A percentile compares a stretch with the other conserved stretches of the same genome.
These are phyloP conservation scores for Leishmania mexicana DNA, from an alignment of 208 protist genomes.

Conservation along the genomic window DNA sequence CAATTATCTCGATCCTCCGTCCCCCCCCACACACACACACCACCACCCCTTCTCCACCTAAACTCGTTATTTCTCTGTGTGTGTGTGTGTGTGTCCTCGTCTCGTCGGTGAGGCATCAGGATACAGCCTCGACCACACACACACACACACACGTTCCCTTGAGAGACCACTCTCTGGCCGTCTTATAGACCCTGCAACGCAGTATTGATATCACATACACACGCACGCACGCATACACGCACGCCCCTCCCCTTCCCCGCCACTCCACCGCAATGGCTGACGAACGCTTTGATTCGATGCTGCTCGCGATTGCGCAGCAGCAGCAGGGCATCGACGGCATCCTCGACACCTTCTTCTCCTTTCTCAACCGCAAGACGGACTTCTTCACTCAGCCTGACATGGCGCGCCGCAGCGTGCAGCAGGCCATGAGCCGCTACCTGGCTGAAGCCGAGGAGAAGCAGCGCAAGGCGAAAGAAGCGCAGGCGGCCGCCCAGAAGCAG, in stretches of 20 bases:
- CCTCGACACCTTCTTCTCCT: conserved; percentile 93
- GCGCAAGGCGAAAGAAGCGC: conserved; percentile 31
- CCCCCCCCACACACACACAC: too few relatives aligned
- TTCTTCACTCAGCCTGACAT: conserved; percentile 90
- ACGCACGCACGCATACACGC: not conserved
- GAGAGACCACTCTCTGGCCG: not conserved
- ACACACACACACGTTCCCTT: not conserved
- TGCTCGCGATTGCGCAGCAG: conserved; percentile 93
- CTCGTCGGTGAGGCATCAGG: not conserved
- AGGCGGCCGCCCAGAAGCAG: conserved; percentile 10
- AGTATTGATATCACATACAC: not conserved
- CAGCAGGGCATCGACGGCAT: conserved; percentile 90
- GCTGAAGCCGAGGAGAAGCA: conserved; percentile 55
- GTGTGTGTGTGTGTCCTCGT: not conserved
- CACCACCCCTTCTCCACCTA: not conserved
- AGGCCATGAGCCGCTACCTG: conserved; percentile 64
- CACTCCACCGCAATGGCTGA: conserved; percentile 34
- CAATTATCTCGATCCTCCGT: not conserved
- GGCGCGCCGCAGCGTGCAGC: conserved; percentile 54
- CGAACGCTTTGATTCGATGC: conserved; percentile 86
- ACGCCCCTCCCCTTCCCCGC: not conserved
- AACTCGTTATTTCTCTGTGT: not conserved
- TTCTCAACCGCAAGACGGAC: conserved; percentile 92
- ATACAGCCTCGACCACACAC: not conserved
- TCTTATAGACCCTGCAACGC: not conserved